Evolutionary conservation across 371 early-diverging fungal genomes (phyloP).

Genomic region (Mortierella sp.): DNA sequence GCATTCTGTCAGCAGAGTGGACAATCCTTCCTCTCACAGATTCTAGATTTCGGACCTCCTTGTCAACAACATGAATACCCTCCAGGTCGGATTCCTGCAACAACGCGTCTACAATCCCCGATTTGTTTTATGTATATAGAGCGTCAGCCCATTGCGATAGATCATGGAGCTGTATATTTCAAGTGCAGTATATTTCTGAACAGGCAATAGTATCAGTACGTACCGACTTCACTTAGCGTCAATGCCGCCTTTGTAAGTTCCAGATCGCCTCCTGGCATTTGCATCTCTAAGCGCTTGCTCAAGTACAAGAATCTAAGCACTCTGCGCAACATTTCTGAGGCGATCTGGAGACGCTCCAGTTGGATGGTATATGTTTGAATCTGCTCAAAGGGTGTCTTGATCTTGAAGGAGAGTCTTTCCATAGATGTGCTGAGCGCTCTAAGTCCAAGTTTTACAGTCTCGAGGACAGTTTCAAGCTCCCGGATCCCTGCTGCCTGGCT

Average conservation of each 20-base stretch:
- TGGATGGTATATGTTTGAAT: conserved; percentile 70
- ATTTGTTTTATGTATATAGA: neutral
- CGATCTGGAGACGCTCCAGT: conserved; percentile 72
- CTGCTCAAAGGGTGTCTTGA: conserved; percentile 73
- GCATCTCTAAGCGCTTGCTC: conserved; percentile 70
- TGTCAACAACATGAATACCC: conserved; percentile 75
- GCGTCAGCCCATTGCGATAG: too few relatives aligned
- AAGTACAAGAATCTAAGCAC: conserved; percentile 76
- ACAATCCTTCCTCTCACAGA: conserved; percentile 62
- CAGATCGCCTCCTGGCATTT: conserved; percentile 65
- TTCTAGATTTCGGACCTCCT: conserved; percentile 63
- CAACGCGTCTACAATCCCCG: conserved; percentile 58
- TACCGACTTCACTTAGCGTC: conserved; percentile 69
- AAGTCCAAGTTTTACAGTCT: conserved; percentile 69
- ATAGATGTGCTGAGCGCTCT: conserved; percentile 69
- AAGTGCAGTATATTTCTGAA: neutral
- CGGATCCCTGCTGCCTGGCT: conserved; percentile 80
- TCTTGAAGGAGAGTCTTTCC: conserved; percentile 69
- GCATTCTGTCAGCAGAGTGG: conserved; percentile 66
- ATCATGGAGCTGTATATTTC: neutral
- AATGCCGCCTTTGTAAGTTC: conserved; percentile 73
- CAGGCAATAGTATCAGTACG: neutral
- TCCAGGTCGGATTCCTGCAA: conserved; percentile 73
- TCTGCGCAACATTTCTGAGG: conserved; percentile 75
- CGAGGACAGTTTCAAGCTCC: conserved; percentile 69